Base-by-base conservation (phyloP, 495 filamentous ascomycete genomes). In the Hypomontagnella monticulosa region DNA sequence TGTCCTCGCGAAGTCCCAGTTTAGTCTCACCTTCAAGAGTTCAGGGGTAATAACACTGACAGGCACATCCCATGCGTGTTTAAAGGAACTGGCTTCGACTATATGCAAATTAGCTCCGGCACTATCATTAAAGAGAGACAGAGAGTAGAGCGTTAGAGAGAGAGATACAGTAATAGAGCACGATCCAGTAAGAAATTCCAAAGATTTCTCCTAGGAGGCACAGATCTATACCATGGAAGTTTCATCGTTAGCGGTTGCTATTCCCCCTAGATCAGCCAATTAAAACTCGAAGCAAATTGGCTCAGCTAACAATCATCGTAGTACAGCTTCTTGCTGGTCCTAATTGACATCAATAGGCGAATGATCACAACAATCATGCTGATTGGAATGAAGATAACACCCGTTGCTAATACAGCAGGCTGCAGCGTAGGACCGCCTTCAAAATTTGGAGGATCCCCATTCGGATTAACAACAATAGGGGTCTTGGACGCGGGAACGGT, bases 391-490 rank as follows among this genome's bases (percentile, higher is more conserved):
- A 50, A 32, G 8, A 14, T 30, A 4, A 37, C 14, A 1, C 47
- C 47, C 8, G 47, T 37, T 15, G 47, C 47, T 19, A 50, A 15
- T 6, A 50, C 12, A 3, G 12, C 14, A n/a, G 23, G 32, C 47
- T 37, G 47, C 6, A 50, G 47, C 15, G 47, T 50, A 18, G 32
- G 1, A 3, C 47, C 47, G 9, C 47, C 47, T 12, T 50, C 47
- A 14, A 50, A 50, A 16, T 50, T 20, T 15, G 47, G 47, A 36
- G 47, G 47, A 32, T 37, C 47, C 4, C 47, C 47, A 50, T 50
- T 50, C n/a, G 47, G 32, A 16, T 50, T 50, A 9, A 2, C 16
- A 30, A n/a, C 30, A 10, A 50, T 27, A 7, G 47, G 32, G 27
- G 15, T 50, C 1, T 3, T 20, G 32, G 27, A 50, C 12, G 16